Conservation (phyloP, 1,284 basidiomycete genomes). For the Apiotrichum porosum region DNA sequence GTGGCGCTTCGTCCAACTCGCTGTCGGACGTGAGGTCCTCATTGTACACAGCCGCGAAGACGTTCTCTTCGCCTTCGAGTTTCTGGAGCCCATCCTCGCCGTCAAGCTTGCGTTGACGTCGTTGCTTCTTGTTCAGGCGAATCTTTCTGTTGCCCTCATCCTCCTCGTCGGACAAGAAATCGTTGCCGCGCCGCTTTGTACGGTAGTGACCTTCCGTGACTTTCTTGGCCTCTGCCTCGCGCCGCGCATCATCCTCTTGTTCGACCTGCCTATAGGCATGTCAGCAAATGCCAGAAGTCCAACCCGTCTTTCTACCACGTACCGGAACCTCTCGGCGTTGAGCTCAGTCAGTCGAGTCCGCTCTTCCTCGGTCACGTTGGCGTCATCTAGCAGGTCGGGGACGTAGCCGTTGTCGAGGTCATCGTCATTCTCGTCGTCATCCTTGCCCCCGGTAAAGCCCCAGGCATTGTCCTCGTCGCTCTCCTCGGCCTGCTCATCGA, state of each 20-base stretch:
- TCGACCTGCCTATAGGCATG: conserved; percentile 26
- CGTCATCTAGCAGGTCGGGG: conserved; percentile 37
- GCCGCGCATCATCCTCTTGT: conserved; percentile 32
- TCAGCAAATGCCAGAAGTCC: no score
- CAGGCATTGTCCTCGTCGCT: conserved; percentile 51
- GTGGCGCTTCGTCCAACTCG: conserved; percentile 28
- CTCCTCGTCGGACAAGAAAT: conserved; percentile 35
- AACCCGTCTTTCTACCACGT: conserved; percentile 4
- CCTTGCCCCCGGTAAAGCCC: conserved; percentile 16
- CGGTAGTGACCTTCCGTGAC: conserved; percentile 36
- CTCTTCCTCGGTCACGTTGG: conserved; percentile 27
- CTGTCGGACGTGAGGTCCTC: conserved; percentile 30
- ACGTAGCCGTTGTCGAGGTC: conserved; percentile 30
- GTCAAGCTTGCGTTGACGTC: conserved; percentile 23
- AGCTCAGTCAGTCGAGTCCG: conserved; percentile 23
- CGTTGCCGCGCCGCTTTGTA: conserved; percentile 26
- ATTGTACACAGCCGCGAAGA: conserved; percentile 26
- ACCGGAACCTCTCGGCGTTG: conserved; percentile 35
- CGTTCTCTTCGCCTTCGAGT: conserved; percentile 34
- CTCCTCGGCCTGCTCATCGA: conserved; percentile 44
- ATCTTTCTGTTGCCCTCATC: conserved; percentile 21
- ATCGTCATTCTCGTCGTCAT: conserved; percentile 32
- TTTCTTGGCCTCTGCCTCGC: conserved; percentile 34
- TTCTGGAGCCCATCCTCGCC: conserved; percentile 31
- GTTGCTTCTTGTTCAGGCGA: conserved; percentile 24